Evolutionary conservation across 1,284 basidiomycete species (phyloP).

Genomic region (Papiliotrema terrestris): DNA sequence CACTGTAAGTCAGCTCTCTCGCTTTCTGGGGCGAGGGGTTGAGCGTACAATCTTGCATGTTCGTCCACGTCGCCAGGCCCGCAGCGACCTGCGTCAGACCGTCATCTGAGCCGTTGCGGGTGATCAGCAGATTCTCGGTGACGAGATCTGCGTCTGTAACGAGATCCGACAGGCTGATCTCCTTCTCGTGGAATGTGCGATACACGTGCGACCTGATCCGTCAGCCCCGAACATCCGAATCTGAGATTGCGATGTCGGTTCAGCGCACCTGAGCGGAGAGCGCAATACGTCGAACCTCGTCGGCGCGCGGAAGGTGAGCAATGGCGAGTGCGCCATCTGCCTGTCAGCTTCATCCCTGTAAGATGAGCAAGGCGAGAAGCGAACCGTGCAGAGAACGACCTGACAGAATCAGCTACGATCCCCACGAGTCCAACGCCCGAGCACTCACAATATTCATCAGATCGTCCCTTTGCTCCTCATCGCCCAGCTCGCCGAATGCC

Average conservation of each 20-base stretch:
- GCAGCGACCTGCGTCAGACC: slow-evolving; percentile 24
- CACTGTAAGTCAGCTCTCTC: slow-evolving; percentile 23
- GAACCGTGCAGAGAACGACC: slow-evolving; percentile 70
- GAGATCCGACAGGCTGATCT: slow-evolving; percentile 28
- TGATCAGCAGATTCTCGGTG: slow-evolving; percentile 16
- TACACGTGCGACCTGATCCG: slow-evolving; percentile 27
- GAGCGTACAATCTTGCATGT: slow-evolving; percentile 34
- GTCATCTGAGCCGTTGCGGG: slow-evolving; percentile 8
- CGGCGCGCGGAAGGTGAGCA: slow-evolving; percentile 64
- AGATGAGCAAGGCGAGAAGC: neutral
- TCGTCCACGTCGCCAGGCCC: slow-evolving; percentile 26
- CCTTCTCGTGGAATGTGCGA: slow-evolving; percentile 26
- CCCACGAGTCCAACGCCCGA: neutral
- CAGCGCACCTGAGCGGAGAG: slow-evolving; percentile 26
- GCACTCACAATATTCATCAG: neutral
- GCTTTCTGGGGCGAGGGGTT: neutral
- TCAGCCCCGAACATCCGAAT: neutral
- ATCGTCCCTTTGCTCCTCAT: slow-evolving; percentile 61
- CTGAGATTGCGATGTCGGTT: neutral
- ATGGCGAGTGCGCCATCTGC: slow-evolving; percentile 51
- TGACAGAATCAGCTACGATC: slow-evolving; percentile 35
- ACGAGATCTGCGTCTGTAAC: slow-evolving; percentile 17
- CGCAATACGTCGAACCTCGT: slow-evolving; percentile 27
- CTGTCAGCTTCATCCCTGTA: slow-evolving; percentile 1
- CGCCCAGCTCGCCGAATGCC: slow-evolving; percentile 72